Base-by-base conservation (phyloP, 2,329 filamentous ascomycete species). In the Cladorrhinum sp. region DNA sequence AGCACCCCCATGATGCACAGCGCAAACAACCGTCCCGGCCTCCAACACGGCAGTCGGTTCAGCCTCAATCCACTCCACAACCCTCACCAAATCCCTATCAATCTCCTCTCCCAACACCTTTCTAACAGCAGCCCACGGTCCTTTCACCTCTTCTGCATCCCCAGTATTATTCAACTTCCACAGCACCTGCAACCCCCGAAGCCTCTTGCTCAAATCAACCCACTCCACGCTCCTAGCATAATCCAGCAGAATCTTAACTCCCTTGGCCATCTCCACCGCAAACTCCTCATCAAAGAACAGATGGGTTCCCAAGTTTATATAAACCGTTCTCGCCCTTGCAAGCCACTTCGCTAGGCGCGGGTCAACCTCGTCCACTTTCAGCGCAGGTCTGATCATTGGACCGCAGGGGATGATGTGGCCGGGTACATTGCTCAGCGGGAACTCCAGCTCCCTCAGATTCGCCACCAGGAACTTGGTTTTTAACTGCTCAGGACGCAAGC, bases 281-380 rank as follows among this genome's bases (percentile, higher is more conserved):
- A 73, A 71, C 4, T 66, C 65, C 0, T 70, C 68, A 2, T 71
- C 68, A 1, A 71, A 69, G 3, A 65, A 64, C 23, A 74, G 69
- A 4, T 74, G 69, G 2, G 77, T 81, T 0, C 81, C 80, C 0
- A 83, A 71, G 57, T 80, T 82, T 8, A 83, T 73, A 12, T 83
- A 70, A 0, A 82, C 68, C 0, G 80, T 82, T 1, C 78, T 77
- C 0, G 67, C 69, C 9, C 66, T 65, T 1, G 69, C 68, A 12
- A 83, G 62, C 80, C 80, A 83, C 0, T 51, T 33, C 1, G 73
- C 72, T 26, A 83, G 67, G 42, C 77, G 74, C 0, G 75, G 70
- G 48, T 83, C 80, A 2, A 74, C 69, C 16, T 75, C 70, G n/a
- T 67, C 59, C 0, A 79, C 71, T 0, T 76, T 66, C 1, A 67